These are phyloP conservation scores for Rhodomyrtus psidioides DNA, from an alignment of 441 rosid species.

Conservation along the genomic window DNA sequence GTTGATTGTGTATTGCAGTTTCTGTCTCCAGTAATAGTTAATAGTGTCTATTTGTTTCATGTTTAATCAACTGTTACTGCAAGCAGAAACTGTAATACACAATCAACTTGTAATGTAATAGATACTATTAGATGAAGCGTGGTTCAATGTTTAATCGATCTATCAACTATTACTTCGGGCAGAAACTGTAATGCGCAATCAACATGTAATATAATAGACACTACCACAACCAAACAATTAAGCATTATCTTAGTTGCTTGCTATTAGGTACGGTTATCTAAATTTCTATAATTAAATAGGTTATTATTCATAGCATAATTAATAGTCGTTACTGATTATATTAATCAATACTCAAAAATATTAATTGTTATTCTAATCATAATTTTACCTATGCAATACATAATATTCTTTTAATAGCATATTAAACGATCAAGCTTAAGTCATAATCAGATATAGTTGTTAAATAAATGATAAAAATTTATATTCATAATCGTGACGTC, in stretches of 20 bases:
- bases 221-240: no score
- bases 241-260: not conserved
- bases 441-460: not conserved
- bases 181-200: no score
- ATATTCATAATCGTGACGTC: not conserved
- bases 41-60: no score
- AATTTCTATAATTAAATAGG: not conserved
- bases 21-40: not conserved
- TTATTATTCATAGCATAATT: not conserved
- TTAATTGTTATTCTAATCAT: not conserved
- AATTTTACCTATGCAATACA: not conserved
- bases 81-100: no score
- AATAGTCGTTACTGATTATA: not conserved
- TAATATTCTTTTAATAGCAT: not conserved
- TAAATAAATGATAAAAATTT: not conserved
- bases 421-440: not conserved
- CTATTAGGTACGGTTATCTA: not conserved
- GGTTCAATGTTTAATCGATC: no score
- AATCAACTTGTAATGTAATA: no score
- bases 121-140: no score
- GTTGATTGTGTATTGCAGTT: not conserved
- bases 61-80: no score
- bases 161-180: no score
- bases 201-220: no score
- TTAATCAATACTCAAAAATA: not conserved